These are phyloP conservation scores for Sclerotinia minor DNA, from an alignment of 2,329 filamentous ascomycete species.

Conservation along the genomic window DNA sequence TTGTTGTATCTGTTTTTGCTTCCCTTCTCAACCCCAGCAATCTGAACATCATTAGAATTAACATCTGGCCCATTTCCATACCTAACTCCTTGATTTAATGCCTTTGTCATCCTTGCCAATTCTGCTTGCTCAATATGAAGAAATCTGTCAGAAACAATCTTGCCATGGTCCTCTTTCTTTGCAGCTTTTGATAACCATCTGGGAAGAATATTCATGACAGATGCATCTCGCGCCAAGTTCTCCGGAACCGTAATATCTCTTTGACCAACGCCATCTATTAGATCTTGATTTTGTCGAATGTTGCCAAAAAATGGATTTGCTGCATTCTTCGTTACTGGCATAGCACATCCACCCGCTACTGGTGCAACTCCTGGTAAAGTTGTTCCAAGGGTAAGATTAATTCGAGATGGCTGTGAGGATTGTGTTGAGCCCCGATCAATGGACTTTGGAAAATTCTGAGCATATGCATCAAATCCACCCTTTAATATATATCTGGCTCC, in stretches of 20 bases:
- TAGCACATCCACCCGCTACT: conserved; percentile 84
- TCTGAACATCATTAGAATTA: conserved; percentile 54
- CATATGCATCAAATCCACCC: conserved; percentile 79
- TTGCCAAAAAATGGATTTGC: conserved; percentile 93
- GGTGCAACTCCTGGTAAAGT: conserved; percentile 59
- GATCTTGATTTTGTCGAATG: conserved; percentile 94
- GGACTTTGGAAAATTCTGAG: conserved; percentile 62
- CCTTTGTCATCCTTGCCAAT: conserved; percentile 89
- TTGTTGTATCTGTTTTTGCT: conserved; percentile 97
- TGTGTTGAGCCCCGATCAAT: conserved; percentile 54
- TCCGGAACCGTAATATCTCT: conserved; percentile 62
- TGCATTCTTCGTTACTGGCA: conserved; percentile 68
- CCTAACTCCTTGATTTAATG: conserved; percentile 60
- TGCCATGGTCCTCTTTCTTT: conserved; percentile 69
- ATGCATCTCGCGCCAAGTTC: conserved; percentile 46
- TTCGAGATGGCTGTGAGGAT: conserved; percentile 44
- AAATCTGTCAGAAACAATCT: conserved; percentile 79
- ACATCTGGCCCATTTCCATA: conserved; percentile 49
- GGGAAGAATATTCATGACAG: conserved; percentile 57
- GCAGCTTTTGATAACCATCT: conserved; percentile 73
- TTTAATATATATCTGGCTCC: conserved; percentile 74
- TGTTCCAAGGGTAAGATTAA: conserved; percentile 53
- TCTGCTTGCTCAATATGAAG: conserved; percentile 81
- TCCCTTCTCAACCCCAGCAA: conserved; percentile 93
- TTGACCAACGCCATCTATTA: conserved; percentile 90